phyloP scores from a whole-genome alignment of 2,329 filamentous ascomycete genomes.

The Harringtonia aguacate region DNA sequence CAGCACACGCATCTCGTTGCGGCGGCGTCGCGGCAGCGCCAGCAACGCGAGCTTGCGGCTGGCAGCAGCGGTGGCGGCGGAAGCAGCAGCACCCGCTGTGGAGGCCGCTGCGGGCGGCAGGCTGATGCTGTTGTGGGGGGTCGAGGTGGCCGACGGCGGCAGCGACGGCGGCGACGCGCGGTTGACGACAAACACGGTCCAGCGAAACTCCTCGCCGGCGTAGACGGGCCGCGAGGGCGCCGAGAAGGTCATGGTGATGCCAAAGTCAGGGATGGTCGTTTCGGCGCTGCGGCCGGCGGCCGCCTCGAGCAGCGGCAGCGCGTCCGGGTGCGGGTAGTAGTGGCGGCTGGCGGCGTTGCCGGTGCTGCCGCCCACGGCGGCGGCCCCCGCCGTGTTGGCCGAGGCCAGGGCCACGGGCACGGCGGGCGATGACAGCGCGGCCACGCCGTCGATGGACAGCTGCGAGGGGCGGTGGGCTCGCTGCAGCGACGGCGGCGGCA shows the following conservation, averaged over 20 bases:
- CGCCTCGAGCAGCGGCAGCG: conserved; percentile 48
- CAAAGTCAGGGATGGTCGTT: conserved; percentile 45
- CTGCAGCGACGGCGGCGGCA: conserved; percentile 43
- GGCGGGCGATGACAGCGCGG: conserved; percentile 46
- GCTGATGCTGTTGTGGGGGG: conserved; percentile 22
- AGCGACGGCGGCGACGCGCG: conserved; percentile 33
- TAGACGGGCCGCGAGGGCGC: conserved; percentile 45
- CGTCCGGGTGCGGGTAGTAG: conserved; percentile 49
- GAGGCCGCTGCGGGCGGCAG: too few species aligned
- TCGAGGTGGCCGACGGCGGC: conserved; percentile 1
- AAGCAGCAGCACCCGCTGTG: neutral
- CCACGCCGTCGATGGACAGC: conserved; percentile 48
- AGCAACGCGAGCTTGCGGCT: conserved; percentile 59
- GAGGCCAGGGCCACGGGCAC: conserved; percentile 42
- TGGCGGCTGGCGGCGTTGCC: too few species aligned
- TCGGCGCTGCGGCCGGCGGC: conserved; percentile 32
- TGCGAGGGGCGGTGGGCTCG: conserved; percentile 52
- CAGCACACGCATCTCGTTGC: conserved; percentile 41
- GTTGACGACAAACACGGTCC: conserved; percentile 69
- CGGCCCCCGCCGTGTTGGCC: too few species aligned
- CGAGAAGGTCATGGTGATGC: conserved; percentile 65
- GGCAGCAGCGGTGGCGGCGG: conserved; percentile 14
- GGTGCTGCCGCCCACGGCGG: too few species aligned
- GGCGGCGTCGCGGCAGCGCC: conserved; percentile 53
- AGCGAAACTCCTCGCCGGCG: conserved; percentile 57